A percentile compares a stretch with the other conserved stretches of the same genome.
Conservation (phyloP, 2,329 filamentous ascomycete genomes). For the Peltaster fructicola region DNA sequence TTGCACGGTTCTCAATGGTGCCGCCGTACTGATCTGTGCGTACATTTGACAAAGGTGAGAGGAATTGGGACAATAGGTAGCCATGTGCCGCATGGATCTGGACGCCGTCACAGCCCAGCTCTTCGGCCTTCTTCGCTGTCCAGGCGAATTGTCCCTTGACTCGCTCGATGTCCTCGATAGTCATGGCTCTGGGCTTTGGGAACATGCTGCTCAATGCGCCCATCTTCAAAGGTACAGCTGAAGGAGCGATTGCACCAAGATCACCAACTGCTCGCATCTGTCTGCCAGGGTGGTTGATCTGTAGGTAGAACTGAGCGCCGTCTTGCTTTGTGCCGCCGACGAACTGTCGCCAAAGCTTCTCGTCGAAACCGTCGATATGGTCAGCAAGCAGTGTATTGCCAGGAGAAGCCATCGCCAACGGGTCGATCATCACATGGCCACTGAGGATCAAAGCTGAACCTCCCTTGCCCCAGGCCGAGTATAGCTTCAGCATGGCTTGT, state of each 20-base stretch:
- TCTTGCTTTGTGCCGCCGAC: constrained; percentile 3
- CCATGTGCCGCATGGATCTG: constrained; percentile 18
- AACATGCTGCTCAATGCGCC: constrained; percentile 5
- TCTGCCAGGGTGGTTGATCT: constrained; percentile 8
- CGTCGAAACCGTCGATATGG: constrained; percentile 1
- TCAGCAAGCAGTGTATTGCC: constrained; percentile 6
- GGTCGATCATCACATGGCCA: constrained; percentile 7
- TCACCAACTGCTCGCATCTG: constrained; percentile 5
- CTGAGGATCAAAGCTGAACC: constrained; percentile 6
- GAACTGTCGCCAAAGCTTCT: constrained; percentile 3
- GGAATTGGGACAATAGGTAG: constrained; percentile 22
- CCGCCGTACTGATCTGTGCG: constrained; percentile 23
- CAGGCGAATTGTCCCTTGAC: constrained; percentile 5
- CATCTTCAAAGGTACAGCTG: constrained; percentile 4
- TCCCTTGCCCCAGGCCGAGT: constrained; percentile 5
- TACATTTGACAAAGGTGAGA: constrained; percentile 20
- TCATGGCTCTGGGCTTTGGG: constrained; percentile 5
- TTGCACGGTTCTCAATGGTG: constrained; percentile 19
- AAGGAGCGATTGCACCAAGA: constrained; percentile 4
- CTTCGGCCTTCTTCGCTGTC: constrained; percentile 18
- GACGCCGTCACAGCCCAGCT: constrained; percentile 8
- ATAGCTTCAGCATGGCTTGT: constrained; percentile 3
- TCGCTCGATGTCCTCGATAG: constrained; percentile 4
- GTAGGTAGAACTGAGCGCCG: constrained; percentile 5
- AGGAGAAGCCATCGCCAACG: constrained; percentile 3